Conservation (phyloP, 163 green algal species). For the Chlorella variabilis region DNA sequence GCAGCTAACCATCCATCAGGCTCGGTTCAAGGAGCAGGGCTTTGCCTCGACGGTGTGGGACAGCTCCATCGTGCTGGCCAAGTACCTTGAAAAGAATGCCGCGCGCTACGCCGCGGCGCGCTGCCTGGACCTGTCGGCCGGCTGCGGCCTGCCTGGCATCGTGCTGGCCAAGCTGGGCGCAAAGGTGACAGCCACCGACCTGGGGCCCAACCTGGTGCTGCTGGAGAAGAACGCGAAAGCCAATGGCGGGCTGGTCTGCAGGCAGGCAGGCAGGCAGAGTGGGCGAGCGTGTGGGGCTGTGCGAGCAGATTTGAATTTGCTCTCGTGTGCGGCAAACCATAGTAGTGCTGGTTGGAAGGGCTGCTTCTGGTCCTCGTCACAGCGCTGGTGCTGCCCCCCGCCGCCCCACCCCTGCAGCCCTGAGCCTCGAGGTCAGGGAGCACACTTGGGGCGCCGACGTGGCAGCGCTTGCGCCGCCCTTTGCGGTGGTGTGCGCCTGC, state of each 20-base stretch:
- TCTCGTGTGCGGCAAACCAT: too few relatives aligned
- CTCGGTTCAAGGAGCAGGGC: conserved; percentile 51
- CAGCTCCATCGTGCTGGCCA: conserved; percentile 66
- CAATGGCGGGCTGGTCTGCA: conserved; percentile 65
- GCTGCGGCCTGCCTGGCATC: conserved; percentile 66
- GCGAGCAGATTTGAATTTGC: too few relatives aligned
- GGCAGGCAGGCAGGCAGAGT: not conserved
- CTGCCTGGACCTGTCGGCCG: conserved; percentile 59
- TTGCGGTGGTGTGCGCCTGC: conserved; percentile 54
- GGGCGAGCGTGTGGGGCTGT: too few relatives aligned
- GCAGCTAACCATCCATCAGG: conserved; percentile 53
- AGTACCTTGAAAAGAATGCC: conserved; percentile 57
- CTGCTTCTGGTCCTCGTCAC: too few relatives aligned
- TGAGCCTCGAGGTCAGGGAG: conserved; percentile 10
- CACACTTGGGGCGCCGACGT: conserved; percentile 14
- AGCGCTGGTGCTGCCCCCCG: too few relatives aligned
- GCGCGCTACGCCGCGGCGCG: conserved; percentile 30
- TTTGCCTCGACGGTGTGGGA: conserved; percentile 75
- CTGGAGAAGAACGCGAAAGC: conserved; percentile 54
- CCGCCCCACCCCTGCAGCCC: not conserved
- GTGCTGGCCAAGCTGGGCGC: conserved; percentile 59
- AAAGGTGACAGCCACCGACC: conserved; percentile 61
- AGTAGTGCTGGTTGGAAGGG: too few relatives aligned
- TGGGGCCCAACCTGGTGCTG: conserved; percentile 66
- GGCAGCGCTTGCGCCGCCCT: conserved; percentile 34